Evolutionary conservation across 495 filamentous ascomycete genomes (phyloP).

Genomic region (Aspergillus sclerotioniger): DNA sequence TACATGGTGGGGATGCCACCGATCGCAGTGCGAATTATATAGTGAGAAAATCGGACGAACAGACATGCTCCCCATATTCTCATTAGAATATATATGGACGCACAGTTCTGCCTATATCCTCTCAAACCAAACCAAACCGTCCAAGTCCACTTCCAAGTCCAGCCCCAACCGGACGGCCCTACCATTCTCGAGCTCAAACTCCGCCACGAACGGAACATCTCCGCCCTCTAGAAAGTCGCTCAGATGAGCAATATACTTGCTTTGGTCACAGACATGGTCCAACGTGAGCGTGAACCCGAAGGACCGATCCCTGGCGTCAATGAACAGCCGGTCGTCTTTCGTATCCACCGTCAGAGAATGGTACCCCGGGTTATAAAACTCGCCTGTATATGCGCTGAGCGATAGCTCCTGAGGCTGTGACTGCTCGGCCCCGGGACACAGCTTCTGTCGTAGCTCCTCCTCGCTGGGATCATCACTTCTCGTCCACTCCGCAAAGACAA

Average conservation of each 20-base stretch:
- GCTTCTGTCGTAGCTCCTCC: background rate
- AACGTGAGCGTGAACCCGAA: constrained; percentile 20
- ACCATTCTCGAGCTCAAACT: background rate
- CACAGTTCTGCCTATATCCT: background rate
- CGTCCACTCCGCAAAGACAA: background rate
- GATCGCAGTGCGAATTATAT: too few relatives aligned
- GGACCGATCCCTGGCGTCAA: constrained; percentile 36
- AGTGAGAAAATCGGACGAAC: too few relatives aligned
- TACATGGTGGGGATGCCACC: too few relatives aligned
- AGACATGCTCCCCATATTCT: too few relatives aligned
- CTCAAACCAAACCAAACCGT: background rate
- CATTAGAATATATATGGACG: too few relatives aligned
- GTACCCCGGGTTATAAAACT: background rate
- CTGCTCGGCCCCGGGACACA: background rate
- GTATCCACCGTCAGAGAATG: constrained; percentile 15
- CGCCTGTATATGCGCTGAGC: background rate
- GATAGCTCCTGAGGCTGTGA: background rate
- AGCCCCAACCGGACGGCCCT: background rate
- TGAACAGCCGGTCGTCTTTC: constrained; percentile 27
- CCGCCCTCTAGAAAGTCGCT: background rate
- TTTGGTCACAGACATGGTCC: constrained; percentile 9
- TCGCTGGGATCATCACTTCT: background rate
- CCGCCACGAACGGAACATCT: background rate
- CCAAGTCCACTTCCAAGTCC: background rate
- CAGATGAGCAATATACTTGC: constrained; percentile 7